phyloP scores from a whole-genome alignment of 2,329 filamentous ascomycete species.

The Aspergillus novoparasiticus region DNA sequence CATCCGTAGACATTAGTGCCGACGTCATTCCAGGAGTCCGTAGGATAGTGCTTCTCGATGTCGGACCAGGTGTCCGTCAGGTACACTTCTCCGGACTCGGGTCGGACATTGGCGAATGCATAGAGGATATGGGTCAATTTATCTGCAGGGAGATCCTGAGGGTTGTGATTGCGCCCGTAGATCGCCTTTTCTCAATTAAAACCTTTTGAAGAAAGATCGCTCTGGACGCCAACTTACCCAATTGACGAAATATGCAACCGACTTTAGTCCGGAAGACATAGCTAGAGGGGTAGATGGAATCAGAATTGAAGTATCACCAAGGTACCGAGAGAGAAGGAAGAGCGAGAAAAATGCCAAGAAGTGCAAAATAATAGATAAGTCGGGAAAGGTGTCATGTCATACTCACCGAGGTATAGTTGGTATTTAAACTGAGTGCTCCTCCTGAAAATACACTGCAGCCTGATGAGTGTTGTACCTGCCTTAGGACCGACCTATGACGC shows the following conservation, averaged over 20 bases:
- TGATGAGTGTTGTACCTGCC: conserved; percentile 24
- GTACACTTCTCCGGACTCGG: conserved; percentile 75
- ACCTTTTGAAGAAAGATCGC: neutral
- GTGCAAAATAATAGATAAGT: conserved; percentile 7
- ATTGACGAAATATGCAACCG: conserved; percentile 49
- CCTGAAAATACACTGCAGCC: conserved; percentile 24
- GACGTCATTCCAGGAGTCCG: conserved; percentile 67
- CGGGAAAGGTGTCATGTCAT: conserved; percentile 19
- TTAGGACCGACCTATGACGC: conserved; percentile 6
- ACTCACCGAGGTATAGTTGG: neutral
- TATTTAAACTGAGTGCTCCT: neutral
- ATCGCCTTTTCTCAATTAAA: conserved; percentile 60
- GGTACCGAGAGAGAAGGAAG: conserved; percentile 16
- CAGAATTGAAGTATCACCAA: conserved; percentile 14
- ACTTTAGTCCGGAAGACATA: conserved; percentile 34
- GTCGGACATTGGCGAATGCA: conserved; percentile 81
- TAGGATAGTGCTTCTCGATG: conserved; percentile 66
- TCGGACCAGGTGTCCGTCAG: conserved; percentile 72
- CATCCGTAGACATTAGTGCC: conserved; percentile 77
- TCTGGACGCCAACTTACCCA: conserved; percentile 37
- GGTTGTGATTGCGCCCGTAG: conserved; percentile 79
- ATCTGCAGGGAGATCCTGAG: conserved; percentile 76
- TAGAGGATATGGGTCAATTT: conserved; percentile 87
- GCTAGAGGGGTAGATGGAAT: conserved; percentile 2
- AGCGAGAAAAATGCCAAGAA: conserved; percentile 10